Conservation (phyloP, 1,139 yeast genomes). For the Taphrina wiesneri region DNA sequence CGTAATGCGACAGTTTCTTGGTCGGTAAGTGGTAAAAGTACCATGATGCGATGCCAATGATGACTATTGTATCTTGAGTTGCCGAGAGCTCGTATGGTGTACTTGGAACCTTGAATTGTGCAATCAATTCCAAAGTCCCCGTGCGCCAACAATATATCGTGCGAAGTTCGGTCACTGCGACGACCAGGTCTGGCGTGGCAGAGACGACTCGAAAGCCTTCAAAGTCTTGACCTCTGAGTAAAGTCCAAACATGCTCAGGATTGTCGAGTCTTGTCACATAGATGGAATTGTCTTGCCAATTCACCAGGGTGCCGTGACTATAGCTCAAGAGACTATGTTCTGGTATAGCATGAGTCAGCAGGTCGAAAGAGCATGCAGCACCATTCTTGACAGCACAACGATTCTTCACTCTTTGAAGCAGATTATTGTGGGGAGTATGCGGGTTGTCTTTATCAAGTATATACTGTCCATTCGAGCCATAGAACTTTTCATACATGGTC, state of each 20-base stretch:
- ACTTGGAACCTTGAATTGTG: neutral
- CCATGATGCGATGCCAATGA: neutral
- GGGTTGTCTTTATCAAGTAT: neutral
- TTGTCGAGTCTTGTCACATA: constrained; percentile 1
- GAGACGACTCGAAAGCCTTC: neutral
- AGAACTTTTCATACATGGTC: neutral
- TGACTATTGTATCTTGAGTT: neutral
- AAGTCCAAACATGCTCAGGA: neutral
- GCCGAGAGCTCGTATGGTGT: neutral
- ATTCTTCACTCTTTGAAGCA: neutral
- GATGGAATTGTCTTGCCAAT: neutral
- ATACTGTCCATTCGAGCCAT: neutral
- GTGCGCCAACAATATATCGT: neutral
- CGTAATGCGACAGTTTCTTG: neutral
- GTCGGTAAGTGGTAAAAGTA: constrained; percentile 1
- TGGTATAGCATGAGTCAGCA: neutral
- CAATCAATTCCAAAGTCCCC: neutral
- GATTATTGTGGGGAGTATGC: neutral
- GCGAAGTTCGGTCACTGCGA: neutral
- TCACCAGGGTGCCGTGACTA: constrained; percentile 3
- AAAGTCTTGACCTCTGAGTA: neutral
- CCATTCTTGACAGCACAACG: neutral
- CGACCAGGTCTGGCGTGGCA: neutral
- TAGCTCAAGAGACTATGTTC: neutral
- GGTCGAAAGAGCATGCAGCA: neutral